Evolutionary conservation across 2,329 filamentous ascomycete species (phyloP), one percentile per base, ranked within the genome.

Genomic region (Colletotrichum chlorophyti): DNA sequence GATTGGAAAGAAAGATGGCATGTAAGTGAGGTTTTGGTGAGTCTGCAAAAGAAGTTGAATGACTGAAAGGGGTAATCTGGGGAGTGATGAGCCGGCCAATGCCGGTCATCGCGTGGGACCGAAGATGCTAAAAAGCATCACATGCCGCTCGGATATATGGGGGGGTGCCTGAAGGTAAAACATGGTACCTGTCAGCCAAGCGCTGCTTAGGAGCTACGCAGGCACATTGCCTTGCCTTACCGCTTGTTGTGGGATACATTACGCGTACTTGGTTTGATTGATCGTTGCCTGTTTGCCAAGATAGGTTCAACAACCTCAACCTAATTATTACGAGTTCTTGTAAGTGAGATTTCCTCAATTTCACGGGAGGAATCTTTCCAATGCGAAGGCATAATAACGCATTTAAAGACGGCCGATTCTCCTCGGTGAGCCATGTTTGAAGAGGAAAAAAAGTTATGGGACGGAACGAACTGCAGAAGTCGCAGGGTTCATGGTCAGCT

Each of bases 341-440:
- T n/a, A n/a, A 11, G 0, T 29, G 15, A 17, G 15, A 37, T 27
- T 24, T 6, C 2, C 15, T 21, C 12, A 19, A 15, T n/a, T n/a
- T n/a, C n/a, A n/a, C n/a, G n/a, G n/a, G n/a, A n/a, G n/a, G n/a
- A n/a, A n/a, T n/a, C n/a, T n/a, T n/a, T n/a, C 32, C 19, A 40
- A 7, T 2, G 6, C 12, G 4, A 29, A 8, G 24, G 24, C 40
- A 23, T 40, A 12, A 32, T 48, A 27, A 14, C 12, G 41, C 47
- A 42, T 32, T 29, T 27, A 29, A 23, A 31, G 21, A 24, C 34
- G 15, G 31, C 7, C 27, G 17, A 40, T 10, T 34, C 15, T 6
- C 32, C 8, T 58, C 23, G 54, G 27, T 58, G 54, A 58, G 34
- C 34, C 47, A n/a, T n/a, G n/a, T n/a, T 11, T 57, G 46, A n/a